Evolutionary conservation across 2,329 filamentous ascomycete species (phyloP).

Genomic region (Colletotrichum incanum): DNA sequence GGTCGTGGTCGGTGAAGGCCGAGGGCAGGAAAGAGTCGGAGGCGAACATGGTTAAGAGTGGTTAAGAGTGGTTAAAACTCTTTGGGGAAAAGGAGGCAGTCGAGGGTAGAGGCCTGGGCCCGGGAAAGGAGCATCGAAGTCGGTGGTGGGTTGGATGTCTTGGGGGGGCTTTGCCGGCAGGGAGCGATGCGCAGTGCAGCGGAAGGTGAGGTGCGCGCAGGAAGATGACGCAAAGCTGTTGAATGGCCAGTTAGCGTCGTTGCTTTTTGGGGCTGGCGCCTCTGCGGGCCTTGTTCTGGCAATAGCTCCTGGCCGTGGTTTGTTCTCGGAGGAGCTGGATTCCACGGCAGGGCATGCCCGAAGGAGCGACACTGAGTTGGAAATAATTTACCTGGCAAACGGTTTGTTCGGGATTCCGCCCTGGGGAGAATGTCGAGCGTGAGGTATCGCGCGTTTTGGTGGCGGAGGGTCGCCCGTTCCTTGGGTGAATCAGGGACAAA

Average conservation of each 20-base stretch:
- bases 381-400: conserved; percentile 10
- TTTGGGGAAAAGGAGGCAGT: conserved; percentile 17
- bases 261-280: conserved; percentile 27
- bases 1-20: conserved; percentile 55
- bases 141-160: conserved; percentile 28
- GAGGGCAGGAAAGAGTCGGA: conserved; percentile 61
- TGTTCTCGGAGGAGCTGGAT: conserved; percentile 11
- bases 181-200: conserved; percentile 25
- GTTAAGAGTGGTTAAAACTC: not conserved
- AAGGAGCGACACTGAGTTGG: not conserved
- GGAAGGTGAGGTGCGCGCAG: conserved; percentile 9
- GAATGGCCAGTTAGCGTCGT: conserved; percentile 33
- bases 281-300: conserved; percentile 17
- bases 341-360: conserved; percentile 14
- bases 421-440: conserved; percentile 4
- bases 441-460: conserved; percentile 28
- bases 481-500: conserved; percentile 38
- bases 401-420: not conserved
- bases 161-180: conserved; percentile 14
- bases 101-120: conserved; percentile 5
- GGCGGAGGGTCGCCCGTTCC: conserved; percentile 32
- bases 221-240: conserved; percentile 41
- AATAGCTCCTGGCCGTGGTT: not conserved
- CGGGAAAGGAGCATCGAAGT: conserved; percentile 31
- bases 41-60: conserved; percentile 58